phyloP scores from a whole-genome alignment of 2,329 filamentous ascomycete genomes.

The Ceratocystis alfenasii region DNA sequence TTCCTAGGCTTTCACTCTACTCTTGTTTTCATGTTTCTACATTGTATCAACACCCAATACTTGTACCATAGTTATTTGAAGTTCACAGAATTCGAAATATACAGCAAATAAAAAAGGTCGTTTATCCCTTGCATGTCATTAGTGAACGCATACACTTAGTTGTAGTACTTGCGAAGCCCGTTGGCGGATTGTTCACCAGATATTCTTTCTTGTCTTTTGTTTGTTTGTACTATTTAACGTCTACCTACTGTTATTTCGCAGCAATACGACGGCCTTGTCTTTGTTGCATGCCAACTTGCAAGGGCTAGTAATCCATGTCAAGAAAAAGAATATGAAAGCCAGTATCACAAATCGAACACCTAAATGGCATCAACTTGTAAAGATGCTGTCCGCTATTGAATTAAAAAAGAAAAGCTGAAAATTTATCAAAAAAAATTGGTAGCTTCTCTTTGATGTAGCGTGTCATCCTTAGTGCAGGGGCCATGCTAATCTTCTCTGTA shows the following conservation, averaged over 20 bases:
- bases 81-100: slow-evolving; percentile 7
- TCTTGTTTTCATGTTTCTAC: neutral
- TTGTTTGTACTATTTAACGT: too few species aligned
- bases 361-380: neutral
- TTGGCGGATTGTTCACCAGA: too few species aligned
- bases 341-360: slow-evolving; percentile 13
- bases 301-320: neutral
- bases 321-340: neutral
- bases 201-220: too few species aligned
- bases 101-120: neutral
- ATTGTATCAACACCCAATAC: neutral
- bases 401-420: slow-evolving; percentile 1
- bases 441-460: slow-evolving; percentile 71
- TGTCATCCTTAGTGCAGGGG: slow-evolving; percentile 90
- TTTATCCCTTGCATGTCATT: too few species aligned
- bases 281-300: too few species aligned
- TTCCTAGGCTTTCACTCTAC: neutral
- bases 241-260: too few species aligned
- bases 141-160: too few species aligned
- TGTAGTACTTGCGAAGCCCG: too few species aligned
- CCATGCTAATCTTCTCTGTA: slow-evolving; percentile 73
- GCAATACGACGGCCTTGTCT: too few species aligned
- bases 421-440: slow-evolving; percentile 25
- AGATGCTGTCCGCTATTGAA: neutral
- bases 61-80: slow-evolving; percentile 7